Evolutionary conservation across 1,139 yeast species (phyloP), one percentile per base, ranked within the genome.

Genomic region (Protomyces macrosporus): DNA sequence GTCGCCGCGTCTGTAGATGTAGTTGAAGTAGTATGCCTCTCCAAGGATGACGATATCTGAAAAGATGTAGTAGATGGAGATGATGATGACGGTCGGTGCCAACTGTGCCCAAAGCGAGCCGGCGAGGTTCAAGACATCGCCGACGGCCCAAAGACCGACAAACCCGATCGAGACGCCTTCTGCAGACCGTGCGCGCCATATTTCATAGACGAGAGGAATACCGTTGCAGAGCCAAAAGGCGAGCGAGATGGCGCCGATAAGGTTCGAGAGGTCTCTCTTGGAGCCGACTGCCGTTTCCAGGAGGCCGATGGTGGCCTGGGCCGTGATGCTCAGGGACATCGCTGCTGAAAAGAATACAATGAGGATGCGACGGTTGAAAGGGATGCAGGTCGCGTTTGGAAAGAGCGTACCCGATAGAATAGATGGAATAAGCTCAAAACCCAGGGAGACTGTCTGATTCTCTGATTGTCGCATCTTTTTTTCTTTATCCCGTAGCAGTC

Each of bases 31-130:
- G 53, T 81, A 70, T 71, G 84, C 88, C 14, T 90, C 85, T 5
- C 74, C 71, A 34, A 88, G 78, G 75, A 87, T 84, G 71, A 86
- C 73, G 33, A 79, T 73, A 72, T 93, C 98, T 0, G 98, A 98
- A 39, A 88, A 75, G 0, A 98, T 91, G 74, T 93, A 93, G 75
- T 91, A 93, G 0, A 91, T 81, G 3, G 98, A 97, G 67, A 93
- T 80, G 5, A 91, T 83, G 35, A 70, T 64, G 45, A 88, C 90
- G 70, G 87, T 87, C 1, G 93, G 88, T 56, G 88, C 77, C 57
- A 88, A 77, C 0, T 80, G 79, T 0, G 90, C 95, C 89, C 89
- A 85, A 1, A 87, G 52, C 0, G 93, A 78, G 0, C 95, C 95
- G 1, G 79, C 71, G 55, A 88, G 78, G 72, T 88, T 88, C 68